Base-by-base conservation (phyloP, 345 rosid species). In the Dimocarpus longan region DNA sequence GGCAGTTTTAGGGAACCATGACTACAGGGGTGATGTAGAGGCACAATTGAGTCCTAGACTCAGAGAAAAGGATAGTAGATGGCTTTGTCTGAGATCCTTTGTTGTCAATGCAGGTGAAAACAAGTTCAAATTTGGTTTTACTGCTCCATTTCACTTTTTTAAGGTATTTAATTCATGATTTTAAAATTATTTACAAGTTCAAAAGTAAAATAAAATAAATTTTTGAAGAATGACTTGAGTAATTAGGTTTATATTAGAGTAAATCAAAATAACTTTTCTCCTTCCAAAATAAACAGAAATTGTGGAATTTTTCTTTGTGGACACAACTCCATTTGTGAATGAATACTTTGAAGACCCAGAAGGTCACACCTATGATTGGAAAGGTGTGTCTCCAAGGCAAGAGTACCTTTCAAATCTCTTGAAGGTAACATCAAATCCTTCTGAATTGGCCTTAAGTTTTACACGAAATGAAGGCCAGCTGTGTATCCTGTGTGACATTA, bases 1-100 rank as follows among this genome's bases (percentile, higher is more conserved):
- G 50, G 64, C 76, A 90, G 93, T 90, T 71, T 66, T 90, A 77
- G 93, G 93, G 1, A 90, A 90, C 80, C 93, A 90, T 78, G 91
- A 90, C 77, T 88, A 88, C 8, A 83, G 93, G 44, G 91, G 91
- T 6, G 69, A 88, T 46, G 90, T 79, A 0, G 89, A 84, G 83
- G 93, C 91, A 19, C 93, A 88, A 69, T 59, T 88, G 44, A 88
- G 89, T 70, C 86, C 86, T 2, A 48, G 66, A n/a, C 88, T 90
- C 5, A 81, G 76, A 67, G 68, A 71, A 18, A 84, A 32, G 54
- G 91, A 90, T n/a, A 75, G 83, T 59, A 79, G 80, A 80, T 88
- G 93, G 93, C 74, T 88, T 71, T 90, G 91, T 82, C 46, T 77
- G 75, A 84, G 93, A 66, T 87, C 89, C 4, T 87, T 75, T 46